These are phyloP conservation scores for Globisporangium middletonii DNA, from an alignment of 352 stramenopile genomes.

Conservation along the genomic window DNA sequence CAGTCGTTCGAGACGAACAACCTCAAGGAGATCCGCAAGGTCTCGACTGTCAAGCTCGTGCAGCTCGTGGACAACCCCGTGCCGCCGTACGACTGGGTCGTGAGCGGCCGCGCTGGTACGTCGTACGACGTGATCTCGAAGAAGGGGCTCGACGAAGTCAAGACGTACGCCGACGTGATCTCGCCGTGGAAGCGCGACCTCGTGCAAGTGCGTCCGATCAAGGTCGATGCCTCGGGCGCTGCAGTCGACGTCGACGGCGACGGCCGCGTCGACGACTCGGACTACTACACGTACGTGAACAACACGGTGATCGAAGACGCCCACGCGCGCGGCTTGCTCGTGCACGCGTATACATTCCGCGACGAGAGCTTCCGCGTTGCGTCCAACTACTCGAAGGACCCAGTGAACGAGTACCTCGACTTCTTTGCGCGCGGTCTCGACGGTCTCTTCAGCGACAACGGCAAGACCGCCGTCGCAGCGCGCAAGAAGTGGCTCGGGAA, in stretches of 20 bases:
- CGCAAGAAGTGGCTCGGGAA: slow-evolving; percentile 31
- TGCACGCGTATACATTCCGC: slow-evolving; percentile 64
- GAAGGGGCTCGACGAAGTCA: slow-evolving; percentile 49
- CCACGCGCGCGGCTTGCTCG: slow-evolving; percentile 45
- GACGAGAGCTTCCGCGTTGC: slow-evolving; percentile 60
- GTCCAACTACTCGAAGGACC: slow-evolving; percentile 57
- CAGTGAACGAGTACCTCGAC: slow-evolving; percentile 52
- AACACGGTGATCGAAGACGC: slow-evolving; percentile 43
- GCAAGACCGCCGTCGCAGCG: slow-evolving; percentile 40
- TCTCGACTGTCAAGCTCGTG: slow-evolving; percentile 69
- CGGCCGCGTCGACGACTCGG: slow-evolving; percentile 44
- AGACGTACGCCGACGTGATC: slow-evolving; percentile 62
- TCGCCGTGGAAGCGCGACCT: slow-evolving; percentile 84
- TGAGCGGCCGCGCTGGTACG: slow-evolving; percentile 44
- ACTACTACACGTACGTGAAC: slow-evolving; percentile 45
- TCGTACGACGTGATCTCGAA: slow-evolving; percentile 50
- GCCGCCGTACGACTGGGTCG: slow-evolving; percentile 60
- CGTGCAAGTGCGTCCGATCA: slow-evolving; percentile 36
- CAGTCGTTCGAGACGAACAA: slow-evolving; percentile 78
- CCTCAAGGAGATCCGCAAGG: slow-evolving; percentile 55
- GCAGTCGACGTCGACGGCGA: slow-evolving; percentile 62
- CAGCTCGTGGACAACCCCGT: slow-evolving; percentile 29
- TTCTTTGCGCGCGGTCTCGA: slow-evolving; percentile 61
- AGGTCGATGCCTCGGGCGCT: slow-evolving; percentile 33
- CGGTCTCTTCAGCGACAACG: slow-evolving; percentile 57